Evolutionary conservation across 345 rosid species (phyloP).

Genomic region (Camelina neglecta): DNA sequence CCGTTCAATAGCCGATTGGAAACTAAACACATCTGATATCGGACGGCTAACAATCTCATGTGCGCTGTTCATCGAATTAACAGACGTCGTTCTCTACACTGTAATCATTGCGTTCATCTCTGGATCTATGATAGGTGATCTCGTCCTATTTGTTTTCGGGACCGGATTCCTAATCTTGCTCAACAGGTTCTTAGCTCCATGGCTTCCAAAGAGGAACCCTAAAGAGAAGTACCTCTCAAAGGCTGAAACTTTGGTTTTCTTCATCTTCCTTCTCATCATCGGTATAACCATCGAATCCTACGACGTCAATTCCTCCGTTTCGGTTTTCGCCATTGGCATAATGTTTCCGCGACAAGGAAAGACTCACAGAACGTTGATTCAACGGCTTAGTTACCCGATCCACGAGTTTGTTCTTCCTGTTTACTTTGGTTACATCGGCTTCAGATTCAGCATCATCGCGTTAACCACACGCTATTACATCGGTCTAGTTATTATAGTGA

Average conservation of each 20-base stretch:
- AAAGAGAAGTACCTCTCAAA: constrained; percentile 69
- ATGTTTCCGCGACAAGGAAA: constrained; percentile 89
- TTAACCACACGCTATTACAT: constrained; percentile 31
- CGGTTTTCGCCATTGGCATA: constrained; percentile 67
- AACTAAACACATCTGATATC: constrained; percentile 66
- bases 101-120: constrained; percentile 35
- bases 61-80: constrained; percentile 62
- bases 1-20: constrained; percentile 69
- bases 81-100: constrained; percentile 51
- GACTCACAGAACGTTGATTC: constrained; percentile 67
- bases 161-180: constrained; percentile 47
- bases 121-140: constrained; percentile 37
- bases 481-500: constrained; percentile 46
- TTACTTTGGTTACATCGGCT: constrained; percentile 81
- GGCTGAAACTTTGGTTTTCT: constrained; percentile 57
- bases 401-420: constrained; percentile 81
- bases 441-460: constrained; percentile 55
- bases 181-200: constrained; percentile 57
- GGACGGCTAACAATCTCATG: constrained; percentile 68
- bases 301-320: constrained; percentile 52
- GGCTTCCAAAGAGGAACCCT: constrained; percentile 65
- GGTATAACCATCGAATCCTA: constrained; percentile 51
- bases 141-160: constrained; percentile 40
- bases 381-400: constrained; percentile 65
- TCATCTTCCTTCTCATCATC: constrained; percentile 51